These are phyloP conservation scores for Colletotrichum melonis DNA, from an alignment of 2,329 filamentous ascomycete species.

Conservation along the genomic window DNA sequence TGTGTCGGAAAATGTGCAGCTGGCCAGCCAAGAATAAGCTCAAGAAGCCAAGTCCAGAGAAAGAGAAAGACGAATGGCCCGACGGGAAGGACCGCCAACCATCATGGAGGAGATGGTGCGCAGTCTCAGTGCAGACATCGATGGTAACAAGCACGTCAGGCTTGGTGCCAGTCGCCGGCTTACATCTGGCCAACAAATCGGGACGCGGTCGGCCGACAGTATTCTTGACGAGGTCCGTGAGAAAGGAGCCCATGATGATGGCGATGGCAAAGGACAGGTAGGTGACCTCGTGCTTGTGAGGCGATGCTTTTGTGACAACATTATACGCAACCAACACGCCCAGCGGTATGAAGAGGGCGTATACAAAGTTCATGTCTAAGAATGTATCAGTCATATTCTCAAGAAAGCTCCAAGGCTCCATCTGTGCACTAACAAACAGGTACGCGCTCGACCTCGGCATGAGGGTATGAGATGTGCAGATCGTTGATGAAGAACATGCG, in stretches of 20 bases:
- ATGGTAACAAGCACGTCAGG: slow-evolving; percentile 68
- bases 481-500: slow-evolving; percentile 94
- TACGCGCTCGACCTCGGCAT: slow-evolving; percentile 86
- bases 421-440: slow-evolving; percentile 73
- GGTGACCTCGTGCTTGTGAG: slow-evolving; percentile 87
- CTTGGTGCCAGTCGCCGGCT: slow-evolving; percentile 67
- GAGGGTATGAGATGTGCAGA: slow-evolving; percentile 84
- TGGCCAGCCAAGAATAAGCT: slow-evolving; percentile 77
- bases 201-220: slow-evolving; percentile 79
- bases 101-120: slow-evolving; percentile 79
- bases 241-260: slow-evolving; percentile 80
- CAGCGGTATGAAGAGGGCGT: slow-evolving; percentile 80
- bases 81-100: slow-evolving; percentile 88
- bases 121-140: slow-evolving; percentile 77
- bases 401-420: not conserved
- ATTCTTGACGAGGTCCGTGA: slow-evolving; percentile 94
- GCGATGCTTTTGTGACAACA: slow-evolving; percentile 67
- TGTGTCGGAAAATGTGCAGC: slow-evolving; percentile 65
- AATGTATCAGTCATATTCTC: not conserved
- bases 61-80: slow-evolving; percentile 83
- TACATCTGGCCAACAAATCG: slow-evolving; percentile 79
- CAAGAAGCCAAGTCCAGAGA: slow-evolving; percentile 81
- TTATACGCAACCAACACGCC: slow-evolving; percentile 75
- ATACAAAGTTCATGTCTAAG: slow-evolving; percentile 79
- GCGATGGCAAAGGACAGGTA: slow-evolving; percentile 84